Percentiles rank a stretch among this genome's conserved stretches.
These are phyloP conservation scores for Musa beccarii DNA, from an alignment of 176 grass and related monocot species.

Conservation along the genomic window DNA sequence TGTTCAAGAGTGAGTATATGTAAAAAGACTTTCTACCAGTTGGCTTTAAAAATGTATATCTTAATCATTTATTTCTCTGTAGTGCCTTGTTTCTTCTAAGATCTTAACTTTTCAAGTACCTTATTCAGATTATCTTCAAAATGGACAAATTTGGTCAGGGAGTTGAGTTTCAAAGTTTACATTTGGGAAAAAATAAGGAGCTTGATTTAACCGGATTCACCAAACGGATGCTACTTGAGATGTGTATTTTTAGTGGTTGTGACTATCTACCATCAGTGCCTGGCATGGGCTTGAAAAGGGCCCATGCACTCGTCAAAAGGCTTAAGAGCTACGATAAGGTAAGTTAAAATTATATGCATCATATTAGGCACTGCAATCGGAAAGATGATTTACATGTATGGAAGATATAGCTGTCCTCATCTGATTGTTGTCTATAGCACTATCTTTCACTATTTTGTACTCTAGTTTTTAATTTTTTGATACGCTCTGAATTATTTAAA, in stretches of 20 bases:
- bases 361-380: neutral
- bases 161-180: slow-evolving; percentile 64
- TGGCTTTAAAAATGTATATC: neutral
- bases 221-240: slow-evolving; percentile 88
- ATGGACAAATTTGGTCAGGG: slow-evolving; percentile 99
- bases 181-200: slow-evolving; percentile 62
- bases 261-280: slow-evolving; percentile 91
- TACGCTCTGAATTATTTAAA: neutral
- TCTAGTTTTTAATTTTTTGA: neutral
- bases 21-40: neutral
- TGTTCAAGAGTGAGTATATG: slow-evolving; percentile 77
- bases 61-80: neutral
- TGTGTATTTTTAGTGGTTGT: slow-evolving; percentile 98
- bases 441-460: neutral
- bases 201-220: slow-evolving; percentile 79
- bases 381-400: neutral
- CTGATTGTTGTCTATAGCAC: neutral
- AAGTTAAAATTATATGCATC: slow-evolving; percentile 7
- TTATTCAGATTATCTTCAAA: slow-evolving; percentile 89
- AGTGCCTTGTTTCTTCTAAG: neutral
- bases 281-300: slow-evolving; percentile 92
- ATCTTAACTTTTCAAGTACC: slow-evolving; percentile 15
- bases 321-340: slow-evolving; percentile 83
- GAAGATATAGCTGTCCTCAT: neutral
- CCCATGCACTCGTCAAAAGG: slow-evolving; percentile 74